Conservation (phyloP, 2,329 filamentous ascomycete species). For the Onygenales sp. region DNA sequence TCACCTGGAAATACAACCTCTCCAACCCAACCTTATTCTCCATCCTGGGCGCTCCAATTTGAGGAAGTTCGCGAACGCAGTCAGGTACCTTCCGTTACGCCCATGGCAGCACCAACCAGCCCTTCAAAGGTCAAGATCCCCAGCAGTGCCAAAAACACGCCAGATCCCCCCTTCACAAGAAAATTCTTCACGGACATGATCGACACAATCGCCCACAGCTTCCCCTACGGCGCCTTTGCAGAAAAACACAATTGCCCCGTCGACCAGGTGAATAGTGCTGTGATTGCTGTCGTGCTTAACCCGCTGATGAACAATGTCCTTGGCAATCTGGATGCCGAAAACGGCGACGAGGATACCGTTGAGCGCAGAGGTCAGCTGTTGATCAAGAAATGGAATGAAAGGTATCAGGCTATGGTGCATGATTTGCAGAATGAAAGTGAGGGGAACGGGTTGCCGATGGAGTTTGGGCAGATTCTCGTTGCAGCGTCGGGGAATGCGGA, state of each 20-base stretch:
- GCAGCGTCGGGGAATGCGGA: conserved; percentile 1
- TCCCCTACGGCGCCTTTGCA: conserved; percentile 19
- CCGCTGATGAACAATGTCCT: conserved; percentile 12
- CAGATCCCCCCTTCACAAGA: conserved; percentile 7
- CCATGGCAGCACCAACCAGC: neutral
- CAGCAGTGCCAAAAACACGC: neutral
- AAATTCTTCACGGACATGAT: conserved; percentile 19
- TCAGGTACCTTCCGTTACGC: neutral
- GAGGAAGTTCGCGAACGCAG: neutral
- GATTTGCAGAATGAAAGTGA: neutral
- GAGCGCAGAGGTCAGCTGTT: conserved; percentile 1
- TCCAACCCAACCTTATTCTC: neutral
- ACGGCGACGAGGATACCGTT: neutral
- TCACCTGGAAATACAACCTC: neutral
- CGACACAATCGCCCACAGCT: conserved; percentile 12
- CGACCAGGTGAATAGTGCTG: conserved; percentile 12
- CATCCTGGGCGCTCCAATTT: neutral
- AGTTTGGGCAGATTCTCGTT: neutral
- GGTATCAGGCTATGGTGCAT: conserved; percentile 1
- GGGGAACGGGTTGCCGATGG: neutral
- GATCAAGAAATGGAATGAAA: conserved; percentile 6
- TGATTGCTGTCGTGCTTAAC: conserved; percentile 14
- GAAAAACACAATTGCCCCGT: conserved; percentile 12
- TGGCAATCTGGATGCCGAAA: neutral
- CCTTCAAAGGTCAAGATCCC: neutral